Evolutionary conservation across 345 rosid genomes (phyloP).

Genomic region (Moricandia moricandioides): DNA sequence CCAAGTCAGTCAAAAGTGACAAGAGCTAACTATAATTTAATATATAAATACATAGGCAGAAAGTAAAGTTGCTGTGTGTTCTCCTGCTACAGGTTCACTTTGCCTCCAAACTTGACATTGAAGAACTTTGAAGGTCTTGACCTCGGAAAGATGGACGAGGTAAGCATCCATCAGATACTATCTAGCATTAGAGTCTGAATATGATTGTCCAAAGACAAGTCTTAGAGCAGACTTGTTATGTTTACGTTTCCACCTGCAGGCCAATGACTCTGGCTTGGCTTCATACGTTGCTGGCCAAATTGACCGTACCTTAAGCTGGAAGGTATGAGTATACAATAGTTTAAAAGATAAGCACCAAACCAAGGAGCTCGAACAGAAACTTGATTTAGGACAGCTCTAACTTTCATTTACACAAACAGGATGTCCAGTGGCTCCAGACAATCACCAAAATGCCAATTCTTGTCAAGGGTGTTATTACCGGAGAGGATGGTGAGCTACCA

Average conservation of each 20-base stretch:
- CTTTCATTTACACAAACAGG: constrained; percentile 41
- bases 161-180: constrained; percentile 26
- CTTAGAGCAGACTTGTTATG: too few relatives aligned
- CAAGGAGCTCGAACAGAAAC: neutral
- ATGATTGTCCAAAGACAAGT: neutral
- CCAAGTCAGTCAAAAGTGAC: neutral
- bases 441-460: constrained; percentile 82
- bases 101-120: constrained; percentile 79
- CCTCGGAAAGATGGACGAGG: constrained; percentile 87
- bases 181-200: neutral
- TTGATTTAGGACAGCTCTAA: constrained; percentile 1
- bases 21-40: neutral
- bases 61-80: neutral
- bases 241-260: constrained; percentile 38
- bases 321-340: constrained; percentile 43
- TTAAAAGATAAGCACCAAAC: neutral
- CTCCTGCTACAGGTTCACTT: constrained; percentile 52
- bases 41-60: neutral
- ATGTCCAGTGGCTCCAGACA: constrained; percentile 82
- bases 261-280: constrained; percentile 80
- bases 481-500: constrained; percentile 65
- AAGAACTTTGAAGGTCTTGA: constrained; percentile 93
- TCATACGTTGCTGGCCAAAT: constrained; percentile 91
- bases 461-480: constrained; percentile 84
- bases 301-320: constrained; percentile 87